A percentile compares a stretch with the other conserved stretches of the same genome.
These are phyloP conservation scores for Pseudonitzschia pungens DNA, from an alignment of 108 stramenopile genomes.

Conservation along the genomic window DNA sequence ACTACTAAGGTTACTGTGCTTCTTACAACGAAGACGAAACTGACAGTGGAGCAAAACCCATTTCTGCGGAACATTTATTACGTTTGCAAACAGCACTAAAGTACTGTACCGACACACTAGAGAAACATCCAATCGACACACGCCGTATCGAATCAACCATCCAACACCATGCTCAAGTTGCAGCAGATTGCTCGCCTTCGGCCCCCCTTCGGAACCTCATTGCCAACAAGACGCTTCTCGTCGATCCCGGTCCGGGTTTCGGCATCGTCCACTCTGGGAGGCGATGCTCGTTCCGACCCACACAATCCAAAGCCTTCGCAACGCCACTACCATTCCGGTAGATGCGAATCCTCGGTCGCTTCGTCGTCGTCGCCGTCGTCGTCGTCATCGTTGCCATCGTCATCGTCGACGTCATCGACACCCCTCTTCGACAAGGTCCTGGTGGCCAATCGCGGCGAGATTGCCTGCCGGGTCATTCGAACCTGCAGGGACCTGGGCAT, in stretches of 20 bases:
- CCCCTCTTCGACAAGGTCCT: conserved; percentile 57
- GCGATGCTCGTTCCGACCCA: neutral
- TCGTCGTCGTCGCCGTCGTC: neutral
- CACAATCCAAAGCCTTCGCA: neutral
- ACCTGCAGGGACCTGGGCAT: conserved; percentile 80
- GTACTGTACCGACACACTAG: too few species aligned
- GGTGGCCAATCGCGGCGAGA: conserved; percentile 95
- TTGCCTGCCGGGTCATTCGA: conserved; percentile 88
- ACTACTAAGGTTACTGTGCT: too few species aligned
- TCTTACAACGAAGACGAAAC: too few species aligned
- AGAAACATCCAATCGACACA: neutral
- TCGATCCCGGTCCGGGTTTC: neutral
- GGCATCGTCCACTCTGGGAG: neutral
- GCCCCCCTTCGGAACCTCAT: neutral
- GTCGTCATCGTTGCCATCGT: neutral
- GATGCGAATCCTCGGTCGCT: neutral
- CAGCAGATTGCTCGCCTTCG: neutral
- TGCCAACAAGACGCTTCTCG: neutral
- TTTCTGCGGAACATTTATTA: too few species aligned
- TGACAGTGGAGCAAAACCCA: too few species aligned
- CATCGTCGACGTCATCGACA: neutral
- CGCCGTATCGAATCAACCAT: neutral
- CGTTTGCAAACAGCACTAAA: too few species aligned
- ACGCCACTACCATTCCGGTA: neutral
- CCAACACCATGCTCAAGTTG: neutral